These are phyloP conservation scores for Stylosanthes scabra DNA, from an alignment of 331 rosid genomes.

Conservation along the genomic window DNA sequence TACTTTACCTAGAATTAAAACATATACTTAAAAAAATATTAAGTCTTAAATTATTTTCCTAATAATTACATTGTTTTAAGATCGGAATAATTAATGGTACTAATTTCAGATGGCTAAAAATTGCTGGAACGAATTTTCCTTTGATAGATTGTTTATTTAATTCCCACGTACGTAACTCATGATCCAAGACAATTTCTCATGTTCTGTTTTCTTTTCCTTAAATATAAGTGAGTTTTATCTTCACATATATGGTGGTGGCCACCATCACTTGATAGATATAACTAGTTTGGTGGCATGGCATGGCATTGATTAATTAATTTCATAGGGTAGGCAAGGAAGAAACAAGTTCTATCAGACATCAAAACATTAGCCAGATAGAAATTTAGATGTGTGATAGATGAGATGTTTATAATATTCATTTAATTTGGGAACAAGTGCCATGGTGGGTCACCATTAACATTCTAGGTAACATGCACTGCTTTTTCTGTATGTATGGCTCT, in stretches of 20 bases:
- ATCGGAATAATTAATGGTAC: neutral
- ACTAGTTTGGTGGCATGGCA: constrained; percentile 43
- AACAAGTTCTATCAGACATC: constrained; percentile 42
- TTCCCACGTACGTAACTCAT: constrained; percentile 16
- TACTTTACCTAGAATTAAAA: neutral
- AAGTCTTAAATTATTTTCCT: neutral
- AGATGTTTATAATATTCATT: constrained; percentile 24
- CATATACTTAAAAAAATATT: too few relatives aligned
- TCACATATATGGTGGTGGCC: constrained; percentile 24
- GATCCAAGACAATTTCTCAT: constrained; percentile 24
- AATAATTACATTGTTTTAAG: neutral
- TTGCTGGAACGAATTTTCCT: constrained; percentile 20
- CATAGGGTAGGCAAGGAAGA: constrained; percentile 43
- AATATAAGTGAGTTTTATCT: constrained; percentile 35
- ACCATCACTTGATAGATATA: constrained; percentile 18
- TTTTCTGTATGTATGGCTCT: constrained; percentile 38
- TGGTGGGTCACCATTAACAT: constrained; percentile 58
- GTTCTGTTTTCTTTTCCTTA: constrained; percentile 12
- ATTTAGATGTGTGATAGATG: constrained; percentile 27
- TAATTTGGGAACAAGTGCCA: constrained; percentile 46
- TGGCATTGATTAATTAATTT: constrained; percentile 8
- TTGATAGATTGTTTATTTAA: constrained; percentile 29
- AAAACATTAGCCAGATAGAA: constrained; percentile 41
- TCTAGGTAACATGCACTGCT: constrained; percentile 57
- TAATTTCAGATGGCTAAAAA: constrained; percentile 29